A percentile compares a stretch with the other conserved stretches of the same genome.
Conservation (phyloP, 2,329 filamentous ascomycete genomes). For the Xylaria sp. region DNA sequence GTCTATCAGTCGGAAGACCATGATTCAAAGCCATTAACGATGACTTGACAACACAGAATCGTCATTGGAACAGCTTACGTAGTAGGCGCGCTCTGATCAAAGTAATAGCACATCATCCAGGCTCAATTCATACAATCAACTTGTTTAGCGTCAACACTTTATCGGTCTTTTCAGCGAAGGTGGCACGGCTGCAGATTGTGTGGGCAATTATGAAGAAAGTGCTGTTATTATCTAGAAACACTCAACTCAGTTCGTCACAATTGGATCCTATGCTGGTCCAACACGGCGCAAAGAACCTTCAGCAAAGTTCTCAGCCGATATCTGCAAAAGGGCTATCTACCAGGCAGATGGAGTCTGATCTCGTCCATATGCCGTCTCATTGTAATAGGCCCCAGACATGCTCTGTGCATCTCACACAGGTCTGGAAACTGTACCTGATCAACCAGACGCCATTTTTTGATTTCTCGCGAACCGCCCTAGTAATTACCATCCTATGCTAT, state of each 20-base stretch:
- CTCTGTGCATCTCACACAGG: slow-evolving; percentile 44
- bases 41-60: too few species aligned
- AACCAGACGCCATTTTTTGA: slow-evolving; percentile 48
- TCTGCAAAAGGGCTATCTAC: slow-evolving; percentile 49
- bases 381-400: slow-evolving; percentile 46
- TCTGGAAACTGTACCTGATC: slow-evolving; percentile 49
- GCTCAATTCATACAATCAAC: too few species aligned
- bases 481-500: slow-evolving; percentile 53
- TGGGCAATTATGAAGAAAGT: slow-evolving; percentile 17
- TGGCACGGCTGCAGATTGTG: not conserved
- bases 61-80: too few species aligned
- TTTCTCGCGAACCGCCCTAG: slow-evolving; percentile 48
- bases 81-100: too few species aligned
- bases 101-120: too few species aligned
- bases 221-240: slow-evolving; percentile 56
- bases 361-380: slow-evolving; percentile 49
- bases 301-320: slow-evolving; percentile 51
- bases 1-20: too few species aligned
- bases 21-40: too few species aligned
- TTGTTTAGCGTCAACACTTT: not conserved
- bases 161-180: not conserved
- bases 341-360: slow-evolving; percentile 48
- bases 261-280: slow-evolving; percentile 51
- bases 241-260: slow-evolving; percentile 58
- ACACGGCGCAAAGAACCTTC: slow-evolving; percentile 52